Evolutionary conservation across 1,139 yeast genomes (phyloP), one percentile per base, ranked within the genome.

Genomic region (Starmera stellimalicola): DNA sequence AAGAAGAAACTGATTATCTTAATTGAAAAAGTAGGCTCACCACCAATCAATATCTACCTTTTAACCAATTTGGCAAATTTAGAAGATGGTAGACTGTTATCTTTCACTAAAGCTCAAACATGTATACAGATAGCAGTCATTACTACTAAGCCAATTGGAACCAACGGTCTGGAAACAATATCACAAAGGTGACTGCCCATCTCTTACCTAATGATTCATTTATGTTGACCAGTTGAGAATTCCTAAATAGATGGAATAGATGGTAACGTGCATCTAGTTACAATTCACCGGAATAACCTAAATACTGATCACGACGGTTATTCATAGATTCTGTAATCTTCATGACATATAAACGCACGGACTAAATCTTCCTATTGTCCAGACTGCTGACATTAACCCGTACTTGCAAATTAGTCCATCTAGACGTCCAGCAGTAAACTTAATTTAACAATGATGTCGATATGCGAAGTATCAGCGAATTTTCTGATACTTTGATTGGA

Each of bases 311-410:
- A 87, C 85, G 16, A 77, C 77, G 18, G 80, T 72, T 37, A 58
- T 62, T 10, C 75, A 63, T 14, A 85, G 82, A 47, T 75, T 70
- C 29, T 62, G 60, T 18, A 80, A 79, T 50, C 78, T 87, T 54
- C 78, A 87, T 18, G 76, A 65, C 71, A 77, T 71, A 53, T 78
- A 87, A 33, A 77, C 74, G 43, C 79, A 76, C 3, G 80, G 71
- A 51, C 78, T 87, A 51, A 76, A 77, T 0, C 81, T 77, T 44
- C 77, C 77, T 48, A 72, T 72, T 11, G 76, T 69, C 79, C 79
- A 73, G 36, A 71, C 70, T 1, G 81, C 77, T 3, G 82, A 74
- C 68, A 77, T 68, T 68, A 79, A 70, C 1, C 50, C 45, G 14
- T 77, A 64, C 32, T 72, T 54, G 44, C 71, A 54, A 51, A 72